Evolutionary conservation across 1,139 yeast genomes (phyloP).

Genomic region (Taphrina confusa): DNA sequence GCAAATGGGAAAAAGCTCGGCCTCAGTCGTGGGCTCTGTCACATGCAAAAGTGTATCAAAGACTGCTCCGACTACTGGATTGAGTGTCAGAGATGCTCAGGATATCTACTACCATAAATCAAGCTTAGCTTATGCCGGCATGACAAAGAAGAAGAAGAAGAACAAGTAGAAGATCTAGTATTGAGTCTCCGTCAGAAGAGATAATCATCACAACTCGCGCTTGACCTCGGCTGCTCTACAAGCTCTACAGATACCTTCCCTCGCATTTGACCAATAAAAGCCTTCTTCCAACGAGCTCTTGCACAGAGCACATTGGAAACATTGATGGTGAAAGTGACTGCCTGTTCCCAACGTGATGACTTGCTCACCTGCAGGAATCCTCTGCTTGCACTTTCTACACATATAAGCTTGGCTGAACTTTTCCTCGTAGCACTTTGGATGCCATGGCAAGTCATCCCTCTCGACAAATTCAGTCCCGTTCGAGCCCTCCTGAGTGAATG

Average conservation of each 20-base stretch:
- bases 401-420: constrained; percentile 18
- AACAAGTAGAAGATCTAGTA: too few relatives aligned
- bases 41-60: too few relatives aligned
- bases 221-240: constrained; percentile 24
- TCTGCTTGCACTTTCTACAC: constrained; percentile 24
- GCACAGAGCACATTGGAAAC: constrained; percentile 46
- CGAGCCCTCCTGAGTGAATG: background rate
- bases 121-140: too few relatives aligned
- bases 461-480: constrained; percentile 5
- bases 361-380: constrained; percentile 10
- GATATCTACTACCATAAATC: too few relatives aligned
- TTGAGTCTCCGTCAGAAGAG: too few relatives aligned
- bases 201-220: background rate
- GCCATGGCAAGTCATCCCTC: constrained; percentile 29
- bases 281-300: constrained; percentile 44
- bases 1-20: too few relatives aligned
- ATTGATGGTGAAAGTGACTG: constrained; percentile 42
- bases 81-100: too few relatives aligned
- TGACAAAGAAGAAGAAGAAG: too few relatives aligned
- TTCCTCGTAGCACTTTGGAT: constrained; percentile 21
- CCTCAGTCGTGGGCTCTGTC: too few relatives aligned
- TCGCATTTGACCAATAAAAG: constrained; percentile 43
- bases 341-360: constrained; percentile 37
- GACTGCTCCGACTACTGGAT: too few relatives aligned
- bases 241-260: constrained; percentile 31